These are phyloP conservation scores for Rhodotorula sp. DNA, from an alignment of 1,284 basidiomycete species.

Conservation along the genomic window DNA sequence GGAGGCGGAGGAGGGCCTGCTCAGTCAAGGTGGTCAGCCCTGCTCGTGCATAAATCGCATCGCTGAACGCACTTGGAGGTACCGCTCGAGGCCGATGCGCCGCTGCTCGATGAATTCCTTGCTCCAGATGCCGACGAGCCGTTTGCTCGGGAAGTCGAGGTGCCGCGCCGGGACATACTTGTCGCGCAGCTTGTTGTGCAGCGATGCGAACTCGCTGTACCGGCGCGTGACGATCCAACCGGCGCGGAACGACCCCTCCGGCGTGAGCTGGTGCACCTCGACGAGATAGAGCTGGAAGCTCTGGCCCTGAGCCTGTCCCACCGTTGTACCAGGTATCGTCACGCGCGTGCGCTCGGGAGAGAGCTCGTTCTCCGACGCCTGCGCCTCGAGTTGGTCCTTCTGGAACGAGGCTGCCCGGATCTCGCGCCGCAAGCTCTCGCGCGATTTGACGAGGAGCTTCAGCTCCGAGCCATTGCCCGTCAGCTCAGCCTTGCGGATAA, in stretches of 20 bases:
- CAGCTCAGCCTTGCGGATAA: constrained; percentile 90
- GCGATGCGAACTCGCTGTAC: constrained; percentile 89
- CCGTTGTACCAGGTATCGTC: constrained; percentile 68
- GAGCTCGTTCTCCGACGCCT: constrained; percentile 80
- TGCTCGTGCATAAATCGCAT: background rate
- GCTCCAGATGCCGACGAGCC: constrained; percentile 74
- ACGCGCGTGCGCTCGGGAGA: constrained; percentile 75
- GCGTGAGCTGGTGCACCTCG: constrained; percentile 80
- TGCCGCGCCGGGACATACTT: constrained; percentile 65
- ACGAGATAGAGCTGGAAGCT: constrained; percentile 85
- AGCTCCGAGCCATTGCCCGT: constrained; percentile 86
- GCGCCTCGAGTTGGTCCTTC: constrained; percentile 84
- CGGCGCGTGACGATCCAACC: constrained; percentile 89
- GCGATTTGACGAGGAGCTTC: constrained; percentile 75
- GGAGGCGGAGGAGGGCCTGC: constrained; percentile 71
- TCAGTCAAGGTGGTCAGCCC: background rate
- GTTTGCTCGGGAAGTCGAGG: constrained; percentile 86
- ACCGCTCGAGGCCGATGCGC: constrained; percentile 76
- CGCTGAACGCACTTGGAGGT: constrained; percentile 65
- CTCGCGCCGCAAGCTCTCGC: constrained; percentile 76
- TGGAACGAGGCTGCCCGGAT: constrained; percentile 82
- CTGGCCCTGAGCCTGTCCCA: constrained; percentile 60
- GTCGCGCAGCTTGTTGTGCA: constrained; percentile 81
- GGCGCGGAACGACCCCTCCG: constrained; percentile 70
- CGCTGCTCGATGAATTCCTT: constrained; percentile 81